Conservation (phyloP, 495 filamentous ascomycete genomes). For the Penicillium taxi region DNA sequence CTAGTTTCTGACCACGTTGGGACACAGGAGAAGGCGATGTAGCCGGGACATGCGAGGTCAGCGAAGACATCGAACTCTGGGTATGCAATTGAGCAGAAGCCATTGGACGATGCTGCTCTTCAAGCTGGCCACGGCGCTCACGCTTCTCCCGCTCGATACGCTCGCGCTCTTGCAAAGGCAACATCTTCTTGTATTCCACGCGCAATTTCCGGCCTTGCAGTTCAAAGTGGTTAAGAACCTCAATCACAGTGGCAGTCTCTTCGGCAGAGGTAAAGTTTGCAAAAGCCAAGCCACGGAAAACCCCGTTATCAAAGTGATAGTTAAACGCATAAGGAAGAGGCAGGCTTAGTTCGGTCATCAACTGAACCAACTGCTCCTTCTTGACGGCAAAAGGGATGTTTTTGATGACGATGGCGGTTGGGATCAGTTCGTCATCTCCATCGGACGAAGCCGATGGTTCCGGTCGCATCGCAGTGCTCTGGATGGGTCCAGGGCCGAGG, state of each 20-base stretch:
- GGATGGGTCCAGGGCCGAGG: constrained; percentile 45
- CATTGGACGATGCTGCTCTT: constrained; percentile 88
- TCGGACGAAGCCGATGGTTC: constrained; percentile 46
- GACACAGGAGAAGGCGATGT: constrained; percentile 68
- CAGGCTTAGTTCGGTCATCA: constrained; percentile 87
- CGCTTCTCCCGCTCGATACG: constrained; percentile 96
- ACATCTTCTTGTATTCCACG: constrained; percentile 99
- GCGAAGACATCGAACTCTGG: constrained; percentile 75
- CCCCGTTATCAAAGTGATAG: constrained; percentile 97
- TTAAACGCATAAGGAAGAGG: constrained; percentile 98
- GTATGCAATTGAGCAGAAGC: constrained; percentile 57
- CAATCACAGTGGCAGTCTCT: constrained; percentile 85
- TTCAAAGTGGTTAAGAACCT: constrained; percentile 87
- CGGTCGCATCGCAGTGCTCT: constrained; percentile 44
- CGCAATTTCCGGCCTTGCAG: constrained; percentile 87
- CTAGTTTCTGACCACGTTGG: constrained; percentile 52
- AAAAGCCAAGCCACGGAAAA: constrained; percentile 93
- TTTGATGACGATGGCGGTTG: constrained; percentile 98
- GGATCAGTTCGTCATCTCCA: constrained; percentile 78
- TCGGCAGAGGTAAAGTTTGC: constrained; percentile 96
- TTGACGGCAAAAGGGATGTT: constrained; percentile 98
- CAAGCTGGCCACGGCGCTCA: constrained; percentile 89
- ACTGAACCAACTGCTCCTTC: constrained; percentile 83
- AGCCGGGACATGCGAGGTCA: constrained; percentile 61
- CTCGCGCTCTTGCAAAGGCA: constrained; percentile 87